Evolutionary conservation across 805 yeast species (phyloP), one percentile per base, ranked within the genome.

Genomic region (Debaryomyces maramus): DNA sequence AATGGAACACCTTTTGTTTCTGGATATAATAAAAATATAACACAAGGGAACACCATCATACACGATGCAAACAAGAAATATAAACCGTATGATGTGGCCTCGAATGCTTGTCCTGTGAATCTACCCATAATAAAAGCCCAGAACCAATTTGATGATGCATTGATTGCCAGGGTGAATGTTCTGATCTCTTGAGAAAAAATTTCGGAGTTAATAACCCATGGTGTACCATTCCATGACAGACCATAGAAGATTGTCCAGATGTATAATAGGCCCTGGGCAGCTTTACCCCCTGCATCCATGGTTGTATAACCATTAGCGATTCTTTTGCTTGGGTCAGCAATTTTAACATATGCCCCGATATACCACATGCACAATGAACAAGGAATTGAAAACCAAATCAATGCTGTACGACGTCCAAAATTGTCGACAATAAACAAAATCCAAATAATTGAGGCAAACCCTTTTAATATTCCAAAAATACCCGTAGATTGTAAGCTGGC

Each of bases 401-500:
- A 59, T 5, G 76, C 67, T 5, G 61, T 48, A 21, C 77, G 65
- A 41, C 80, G 65, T 7, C 80, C 80, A 38, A 61, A 60, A 7
- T 55, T 56, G 43, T 76, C 81, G 32, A 75, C 75, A 32, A 75
- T 58, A 39, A 68, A 59, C 39, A 73, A 59, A 10, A 73, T 62
- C 73, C 75, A 74, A 15, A 70, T 47, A 24, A 70, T 54, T 15
- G 75, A 67, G 22, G 70, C 69, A n/a, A 60, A 59, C 11, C 67
- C 72, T 46, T 76, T 76, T 33, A 75, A 58, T 26, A 75, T 58
- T 20, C 81, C 82, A 53, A 75, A 75, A 39, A 76, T 58, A 38
- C 81, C 81, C 6, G 80, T 75, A 3, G 81, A 73, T 14, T 73
- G 63, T 32, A 77, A 61, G 2, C 72, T 68, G 1, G 78, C 69